Percentiles rank a stretch among this genome's conserved stretches.
phyloP scores from a whole-genome alignment of 2,329 filamentous ascomycete species.

The Pyricularia grisea region DNA sequence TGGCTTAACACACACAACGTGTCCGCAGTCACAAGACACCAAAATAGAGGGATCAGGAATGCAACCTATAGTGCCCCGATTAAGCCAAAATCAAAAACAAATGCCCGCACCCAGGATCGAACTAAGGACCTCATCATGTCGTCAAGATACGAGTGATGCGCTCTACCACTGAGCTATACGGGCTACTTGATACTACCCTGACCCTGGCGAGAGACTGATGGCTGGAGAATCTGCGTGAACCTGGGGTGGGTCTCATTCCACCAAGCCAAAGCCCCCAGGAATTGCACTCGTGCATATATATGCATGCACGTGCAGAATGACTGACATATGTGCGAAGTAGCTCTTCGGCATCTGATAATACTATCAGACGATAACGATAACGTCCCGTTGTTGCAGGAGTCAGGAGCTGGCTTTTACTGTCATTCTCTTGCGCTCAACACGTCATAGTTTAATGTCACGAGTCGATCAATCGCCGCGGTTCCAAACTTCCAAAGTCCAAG shows the following conservation, averaged over 20 bases:
- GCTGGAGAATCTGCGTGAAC: neutral
- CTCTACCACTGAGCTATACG: conserved; percentile 1
- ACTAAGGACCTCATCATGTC: conserved; percentile 1
- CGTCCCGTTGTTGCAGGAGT: neutral
- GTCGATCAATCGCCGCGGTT: neutral
- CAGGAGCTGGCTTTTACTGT: neutral
- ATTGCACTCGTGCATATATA: neutral
- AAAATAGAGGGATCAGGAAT: neutral
- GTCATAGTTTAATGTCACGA: neutral
- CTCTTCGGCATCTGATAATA: neutral
- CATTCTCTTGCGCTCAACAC: neutral
- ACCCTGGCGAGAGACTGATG: neutral
- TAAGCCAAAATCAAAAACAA: neutral
- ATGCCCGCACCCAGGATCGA: conserved; percentile 1
- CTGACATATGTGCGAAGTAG: neutral
- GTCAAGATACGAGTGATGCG: neutral
- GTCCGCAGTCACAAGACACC: too few relatives aligned
- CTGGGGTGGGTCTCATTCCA: too few relatives aligned
- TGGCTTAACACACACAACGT: too few relatives aligned
- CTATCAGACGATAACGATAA: neutral
- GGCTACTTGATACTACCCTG: neutral
- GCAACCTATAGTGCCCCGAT: too few relatives aligned
- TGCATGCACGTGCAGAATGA: neutral
- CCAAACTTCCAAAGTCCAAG: neutral
- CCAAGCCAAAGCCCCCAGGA: neutral